Evolutionary conservation across 2,329 filamentous ascomycete species (phyloP).

Genomic region (Clonostachys chloroleuca): DNA sequence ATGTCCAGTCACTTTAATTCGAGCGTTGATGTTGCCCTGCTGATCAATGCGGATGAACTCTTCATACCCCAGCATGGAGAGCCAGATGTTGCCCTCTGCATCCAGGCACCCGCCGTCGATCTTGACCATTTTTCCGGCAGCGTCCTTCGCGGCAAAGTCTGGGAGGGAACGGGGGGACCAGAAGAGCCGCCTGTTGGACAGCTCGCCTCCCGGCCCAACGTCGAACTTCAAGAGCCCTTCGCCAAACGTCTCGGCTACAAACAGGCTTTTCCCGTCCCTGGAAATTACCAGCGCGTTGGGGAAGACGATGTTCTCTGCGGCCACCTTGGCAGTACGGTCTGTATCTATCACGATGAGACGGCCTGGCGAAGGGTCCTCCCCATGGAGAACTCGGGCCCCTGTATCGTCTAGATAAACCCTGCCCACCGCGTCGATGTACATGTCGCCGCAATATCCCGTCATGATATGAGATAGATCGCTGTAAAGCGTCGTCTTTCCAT

Average conservation of each 20-base stretch:
- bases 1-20: neutral
- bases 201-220: neutral
- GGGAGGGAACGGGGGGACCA: neutral
- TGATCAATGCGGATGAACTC: neutral
- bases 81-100: neutral
- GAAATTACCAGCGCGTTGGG: neutral
- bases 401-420: neutral
- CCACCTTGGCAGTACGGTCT: neutral
- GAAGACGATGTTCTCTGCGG: constrained; percentile 1
- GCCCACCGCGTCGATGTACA: neutral
- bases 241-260: neutral
- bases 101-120: neutral
- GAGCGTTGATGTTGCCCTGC: neutral
- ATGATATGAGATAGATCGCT: neutral
- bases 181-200: neutral
- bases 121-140: neutral
- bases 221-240: neutral
- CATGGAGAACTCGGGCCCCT: neutral
- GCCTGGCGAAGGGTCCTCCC: neutral
- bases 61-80: neutral
- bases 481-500: neutral
- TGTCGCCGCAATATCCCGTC: constrained; percentile 1
- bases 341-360: neutral
- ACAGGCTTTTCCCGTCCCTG: neutral
- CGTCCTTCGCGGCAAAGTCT: neutral